phyloP scores from a whole-genome alignment of 768 basidiomycete species.

The Roridomyces roridus region DNA sequence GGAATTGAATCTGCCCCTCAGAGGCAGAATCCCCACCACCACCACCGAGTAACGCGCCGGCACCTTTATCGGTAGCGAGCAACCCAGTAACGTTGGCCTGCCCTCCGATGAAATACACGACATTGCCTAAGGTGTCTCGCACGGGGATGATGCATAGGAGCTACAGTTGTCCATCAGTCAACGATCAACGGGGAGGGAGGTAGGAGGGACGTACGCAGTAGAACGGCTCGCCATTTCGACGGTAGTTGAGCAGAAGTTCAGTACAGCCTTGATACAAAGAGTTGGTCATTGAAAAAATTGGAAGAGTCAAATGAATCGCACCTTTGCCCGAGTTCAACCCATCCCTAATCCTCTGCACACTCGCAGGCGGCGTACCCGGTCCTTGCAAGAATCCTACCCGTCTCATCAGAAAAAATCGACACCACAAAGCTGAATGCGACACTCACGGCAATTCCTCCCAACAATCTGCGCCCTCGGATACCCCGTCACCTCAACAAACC shows the following conservation, averaged over 20 bases:
- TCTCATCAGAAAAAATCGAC: too few relatives aligned
- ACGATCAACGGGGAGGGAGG: background rate
- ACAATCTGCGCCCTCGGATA: conserved; percentile 18
- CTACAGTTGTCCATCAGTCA: too few relatives aligned
- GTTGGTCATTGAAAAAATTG: background rate
- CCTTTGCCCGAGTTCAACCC: conserved; percentile 24
- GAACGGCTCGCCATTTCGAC: conserved; percentile 24
- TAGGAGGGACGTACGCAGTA: conserved; percentile 13
- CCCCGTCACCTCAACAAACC: conserved; percentile 23
- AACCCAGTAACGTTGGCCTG: conserved; percentile 25
- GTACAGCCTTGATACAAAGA: too few relatives aligned
- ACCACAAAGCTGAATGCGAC: too few relatives aligned
- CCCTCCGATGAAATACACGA: conserved; percentile 25
- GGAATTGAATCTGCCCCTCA: too few relatives aligned
- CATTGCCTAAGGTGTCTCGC: conserved; percentile 15
- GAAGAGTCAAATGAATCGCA: background rate
- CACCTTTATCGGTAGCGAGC: conserved; percentile 11
- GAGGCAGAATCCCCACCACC: too few relatives aligned
- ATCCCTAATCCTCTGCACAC: conserved; percentile 23
- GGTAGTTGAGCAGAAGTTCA: conserved; percentile 22
- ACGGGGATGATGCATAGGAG: conserved; percentile 25
- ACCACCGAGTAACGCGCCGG: too few relatives aligned
- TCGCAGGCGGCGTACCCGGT: conserved; percentile 20
- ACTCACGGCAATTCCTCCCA: conserved; percentile 24
- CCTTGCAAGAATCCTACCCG: conserved; percentile 20